A percentile compares a stretch with the other conserved stretches of the same genome.
Evolutionary conservation across 1,284 basidiomycete species (phyloP).

Genomic region (Vanrija humicola): DNA sequence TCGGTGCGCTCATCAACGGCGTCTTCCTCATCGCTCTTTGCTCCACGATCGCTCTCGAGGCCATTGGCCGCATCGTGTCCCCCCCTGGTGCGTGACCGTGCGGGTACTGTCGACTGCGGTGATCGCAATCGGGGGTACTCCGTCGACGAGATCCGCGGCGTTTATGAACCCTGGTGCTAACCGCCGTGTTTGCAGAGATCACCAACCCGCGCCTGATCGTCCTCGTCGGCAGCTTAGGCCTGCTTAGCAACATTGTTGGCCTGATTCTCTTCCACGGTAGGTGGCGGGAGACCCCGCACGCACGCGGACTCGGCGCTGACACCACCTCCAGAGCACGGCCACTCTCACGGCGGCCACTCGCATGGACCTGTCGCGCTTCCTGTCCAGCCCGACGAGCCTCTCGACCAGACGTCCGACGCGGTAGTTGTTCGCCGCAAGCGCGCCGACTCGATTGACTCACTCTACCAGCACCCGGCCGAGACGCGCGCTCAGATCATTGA

Average conservation of each 20-base stretch:
- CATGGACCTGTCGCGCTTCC: constrained; percentile 29
- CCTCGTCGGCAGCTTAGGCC: constrained; percentile 81
- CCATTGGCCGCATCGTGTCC: constrained; percentile 82
- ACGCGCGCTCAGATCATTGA: constrained; percentile 84
- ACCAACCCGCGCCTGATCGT: constrained; percentile 82
- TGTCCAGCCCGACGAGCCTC: constrained; percentile 18
- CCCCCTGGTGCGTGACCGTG: constrained; percentile 60
- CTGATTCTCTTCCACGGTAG: constrained; percentile 91
- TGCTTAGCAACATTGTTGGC: constrained; percentile 89
- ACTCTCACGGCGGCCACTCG: constrained; percentile 55
- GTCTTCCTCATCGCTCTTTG: constrained; percentile 94
- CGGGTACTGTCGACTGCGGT: no score
- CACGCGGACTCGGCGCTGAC: neutral
- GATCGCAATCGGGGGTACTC: no score
- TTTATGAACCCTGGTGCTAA: no score
- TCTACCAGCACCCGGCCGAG: constrained; percentile 69
- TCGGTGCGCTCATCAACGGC: constrained; percentile 91
- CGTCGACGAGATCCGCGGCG: no score
- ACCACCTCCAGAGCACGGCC: constrained; percentile 60
- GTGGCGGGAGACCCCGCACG: constrained; percentile 22
- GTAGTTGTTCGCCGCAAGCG: constrained; percentile 25
- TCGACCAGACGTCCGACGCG: neutral
- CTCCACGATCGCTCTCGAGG: constrained; percentile 92
- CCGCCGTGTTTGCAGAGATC: constrained; percentile 61
- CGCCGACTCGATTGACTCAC: constrained; percentile 44